A percentile compares a stretch with the other conserved stretches of the same genome.
Evolutionary conservation across 192 early-diverging fungal species (phyloP).

Genomic region (Podila clonocystis): DNA sequence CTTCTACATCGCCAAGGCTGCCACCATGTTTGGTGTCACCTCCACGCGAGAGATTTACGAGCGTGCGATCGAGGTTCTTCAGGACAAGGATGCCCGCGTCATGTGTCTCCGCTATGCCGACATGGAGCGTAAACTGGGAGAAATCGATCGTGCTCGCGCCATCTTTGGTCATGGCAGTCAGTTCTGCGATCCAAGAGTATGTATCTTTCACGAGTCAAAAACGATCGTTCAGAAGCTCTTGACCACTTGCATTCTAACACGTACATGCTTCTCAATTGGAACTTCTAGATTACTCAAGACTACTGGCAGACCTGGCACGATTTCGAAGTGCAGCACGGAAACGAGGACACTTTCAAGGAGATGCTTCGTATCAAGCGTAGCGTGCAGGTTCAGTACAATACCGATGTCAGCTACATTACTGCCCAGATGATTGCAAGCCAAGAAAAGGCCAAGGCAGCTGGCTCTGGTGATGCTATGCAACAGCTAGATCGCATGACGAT

Average conservation of each 20-base stretch:
- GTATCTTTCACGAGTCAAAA: background rate
- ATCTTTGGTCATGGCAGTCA: constrained; percentile 88
- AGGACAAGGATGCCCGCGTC: constrained; percentile 80
- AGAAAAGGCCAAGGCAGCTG: constrained; percentile 35
- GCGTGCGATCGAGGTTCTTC: constrained; percentile 87
- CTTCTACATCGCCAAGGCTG: constrained; percentile 91
- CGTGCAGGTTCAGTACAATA: constrained; percentile 85
- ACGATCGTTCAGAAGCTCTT: background rate
- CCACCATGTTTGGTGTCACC: constrained; percentile 86
- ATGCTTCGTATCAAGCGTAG: constrained; percentile 95
- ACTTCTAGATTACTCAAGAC: constrained; percentile 57
- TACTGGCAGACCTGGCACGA: constrained; percentile 96
- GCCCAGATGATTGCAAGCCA: constrained; percentile 45
- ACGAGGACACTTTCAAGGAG: constrained; percentile 98
- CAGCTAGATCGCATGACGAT: constrained; percentile 43
- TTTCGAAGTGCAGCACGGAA: constrained; percentile 97
- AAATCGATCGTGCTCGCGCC: constrained; percentile 94
- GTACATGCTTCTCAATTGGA: background rate
- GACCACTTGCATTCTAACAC: background rate
- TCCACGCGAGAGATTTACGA: constrained; percentile 92
- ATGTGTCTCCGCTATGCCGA: constrained; percentile 87
- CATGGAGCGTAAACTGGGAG: constrained; percentile 90
- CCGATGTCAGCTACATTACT: constrained; percentile 67
- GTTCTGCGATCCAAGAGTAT: constrained; percentile 85
- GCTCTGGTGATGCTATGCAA: constrained; percentile 45